Evolutionary conservation across 352 stramenopile species (phyloP), one percentile per base, ranked within the genome.

Genomic region (Phytophthora nicotianae): DNA sequence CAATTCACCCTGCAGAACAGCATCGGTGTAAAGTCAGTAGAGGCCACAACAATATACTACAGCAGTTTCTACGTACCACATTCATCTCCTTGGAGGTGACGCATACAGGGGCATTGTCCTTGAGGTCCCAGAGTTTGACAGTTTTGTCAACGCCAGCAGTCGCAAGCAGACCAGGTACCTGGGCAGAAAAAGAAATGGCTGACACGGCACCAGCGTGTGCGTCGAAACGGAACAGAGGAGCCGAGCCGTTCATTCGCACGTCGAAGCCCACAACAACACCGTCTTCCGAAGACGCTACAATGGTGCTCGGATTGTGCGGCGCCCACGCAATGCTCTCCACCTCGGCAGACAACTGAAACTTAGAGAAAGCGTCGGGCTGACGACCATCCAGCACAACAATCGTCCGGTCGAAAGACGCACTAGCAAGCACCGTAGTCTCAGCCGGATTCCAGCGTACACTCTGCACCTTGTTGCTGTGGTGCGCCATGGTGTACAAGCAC

Each of bases 381-480:
- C 97, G 83, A 57, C 90, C 95, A 77, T 99, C 96, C 19, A 99
- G 79, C 38, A 99, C 87, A 13, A 97, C 88, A 21, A 99, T 73
- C 46, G 81, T 95, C 26, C 90, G 83, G 81, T 99, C 98, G 65
- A 98, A 99, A 14, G 89, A 93, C 4, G 93, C 97, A 21, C 91
- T 98, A 0, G 95, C 96, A 3, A 99, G 80, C n/a, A 99, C 83
- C 13, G 95, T 98, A 5, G 93, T 96, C 75, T 99, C 97, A 2
- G 80, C 77, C 5, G 96, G 96, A 86, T 99, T 98, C 95, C 96
- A 99, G 48, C 88, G 75, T 50, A 99, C 90, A 32, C 85, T 95
- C 75, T 98, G 96, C 37, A 99, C 97, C 79, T 99, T 99, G 80
- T 97, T 96, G n/a, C 70, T 92, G 79, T 99, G 98, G 80, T 99